phyloP scores from a whole-genome alignment of 257 asterid species.

The Petunia secreta region DNA sequence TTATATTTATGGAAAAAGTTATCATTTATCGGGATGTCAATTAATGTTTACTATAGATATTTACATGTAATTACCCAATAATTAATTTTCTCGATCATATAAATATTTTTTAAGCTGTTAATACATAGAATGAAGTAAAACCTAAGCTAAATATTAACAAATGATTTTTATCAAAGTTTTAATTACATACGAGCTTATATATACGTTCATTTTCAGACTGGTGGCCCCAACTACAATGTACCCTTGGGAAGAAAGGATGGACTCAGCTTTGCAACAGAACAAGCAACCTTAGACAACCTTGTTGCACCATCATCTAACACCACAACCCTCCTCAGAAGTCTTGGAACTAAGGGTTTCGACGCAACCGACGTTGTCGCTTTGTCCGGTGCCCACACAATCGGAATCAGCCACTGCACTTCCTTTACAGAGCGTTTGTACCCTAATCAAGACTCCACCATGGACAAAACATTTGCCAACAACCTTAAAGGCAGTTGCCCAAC shows the following conservation, averaged over 20 bases:
- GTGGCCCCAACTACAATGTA: slow-evolving; percentile 21
- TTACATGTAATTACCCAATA: too few relatives aligned
- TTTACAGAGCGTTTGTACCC: slow-evolving; percentile 21
- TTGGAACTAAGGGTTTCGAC: background rate
- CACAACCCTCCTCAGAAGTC: background rate
- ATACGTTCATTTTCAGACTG: background rate
- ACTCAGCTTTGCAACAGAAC: slow-evolving; percentile 24
- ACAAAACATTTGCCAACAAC: slow-evolving; percentile 27
- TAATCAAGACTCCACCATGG: slow-evolving; percentile 23
- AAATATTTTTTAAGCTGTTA: too few relatives aligned
- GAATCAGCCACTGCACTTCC: slow-evolving; percentile 28
- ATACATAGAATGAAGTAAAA: too few relatives aligned
- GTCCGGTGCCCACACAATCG: slow-evolving; percentile 23
- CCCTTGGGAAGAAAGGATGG: slow-evolving; percentile 27
- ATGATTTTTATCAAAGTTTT: background rate
- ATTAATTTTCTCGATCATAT: too few relatives aligned
- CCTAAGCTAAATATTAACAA: too few relatives aligned
- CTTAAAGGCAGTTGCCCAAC: background rate
- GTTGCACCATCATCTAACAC: slow-evolving; percentile 9
- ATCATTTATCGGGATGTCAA: too few relatives aligned
- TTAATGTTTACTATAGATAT: too few relatives aligned
- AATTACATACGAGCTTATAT: background rate
- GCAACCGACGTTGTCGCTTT: slow-evolving; percentile 13
- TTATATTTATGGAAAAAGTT: too few relatives aligned
- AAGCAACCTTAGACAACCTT: slow-evolving; percentile 12